Percentiles rank a stretch among this genome's conserved stretches.
Conservation (phyloP, 768 basidiomycete genomes). For the Rubroboletus satanas region DNA sequence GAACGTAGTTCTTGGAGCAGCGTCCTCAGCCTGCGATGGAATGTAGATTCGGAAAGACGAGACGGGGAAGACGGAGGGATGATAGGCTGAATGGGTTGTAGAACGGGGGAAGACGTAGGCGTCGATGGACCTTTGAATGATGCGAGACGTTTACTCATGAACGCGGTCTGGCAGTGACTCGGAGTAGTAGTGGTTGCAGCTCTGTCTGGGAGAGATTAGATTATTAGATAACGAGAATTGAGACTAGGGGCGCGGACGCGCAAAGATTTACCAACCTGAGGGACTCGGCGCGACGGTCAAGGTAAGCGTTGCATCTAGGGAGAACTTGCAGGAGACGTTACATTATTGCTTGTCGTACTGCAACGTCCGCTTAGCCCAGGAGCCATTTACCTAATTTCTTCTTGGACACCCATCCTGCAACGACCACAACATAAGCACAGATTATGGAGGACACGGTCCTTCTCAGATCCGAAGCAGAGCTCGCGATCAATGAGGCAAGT, state of each 20-base stretch:
- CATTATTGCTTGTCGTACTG: no score
- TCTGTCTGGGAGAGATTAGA: conserved; percentile 16
- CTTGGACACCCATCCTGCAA: not conserved
- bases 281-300: not conserved
- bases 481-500: conserved; percentile 29
- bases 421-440: not conserved
- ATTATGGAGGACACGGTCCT: conserved; percentile 28
- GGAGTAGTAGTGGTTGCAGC: no score
- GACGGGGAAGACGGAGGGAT: conserved; percentile 43
- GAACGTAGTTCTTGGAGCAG: conserved; percentile 64
- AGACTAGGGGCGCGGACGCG: not conserved
- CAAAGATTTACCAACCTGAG: no score
- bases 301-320: not conserved
- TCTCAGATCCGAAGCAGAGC: conserved; percentile 31
- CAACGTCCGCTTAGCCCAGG: no score
- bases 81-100: conserved; percentile 35
- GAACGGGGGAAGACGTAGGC: conserved; percentile 63
- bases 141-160: conserved; percentile 57
- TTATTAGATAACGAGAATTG: conserved; percentile 13
- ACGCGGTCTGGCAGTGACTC: not conserved
- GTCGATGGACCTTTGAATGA: conserved; percentile 81
- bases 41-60: conserved; percentile 59
- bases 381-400: not conserved
- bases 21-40: conserved; percentile 73
- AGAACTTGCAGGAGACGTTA: not conserved